A percentile compares a stretch with the other conserved stretches of the same genome.
phyloP scores from a whole-genome alignment of 1,284 basidiomycete species.

The Cutaneotrichosporon daszewskae region DNA sequence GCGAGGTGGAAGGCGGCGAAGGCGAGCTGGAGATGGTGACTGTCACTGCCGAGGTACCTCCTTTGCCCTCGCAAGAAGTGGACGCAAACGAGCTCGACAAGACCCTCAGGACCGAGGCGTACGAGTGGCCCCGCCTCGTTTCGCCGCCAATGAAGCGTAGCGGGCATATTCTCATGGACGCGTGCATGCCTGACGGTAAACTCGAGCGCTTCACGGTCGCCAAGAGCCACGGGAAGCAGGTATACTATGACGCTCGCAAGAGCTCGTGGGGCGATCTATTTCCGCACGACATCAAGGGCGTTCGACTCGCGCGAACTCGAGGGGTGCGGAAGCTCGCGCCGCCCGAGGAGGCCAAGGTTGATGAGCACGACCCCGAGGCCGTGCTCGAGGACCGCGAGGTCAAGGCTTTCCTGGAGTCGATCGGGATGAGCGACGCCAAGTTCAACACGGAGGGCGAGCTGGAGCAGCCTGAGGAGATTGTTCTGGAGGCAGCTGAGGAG shows the following conservation, averaged over 20 bases:
- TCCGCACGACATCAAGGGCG: constrained; percentile 74
- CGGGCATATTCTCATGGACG: constrained; percentile 89
- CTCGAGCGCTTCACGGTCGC: constrained; percentile 76
- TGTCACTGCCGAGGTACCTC: not conserved
- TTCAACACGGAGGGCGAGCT: no score
- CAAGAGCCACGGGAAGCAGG: constrained; percentile 87
- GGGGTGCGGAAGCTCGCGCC: constrained; percentile 33
- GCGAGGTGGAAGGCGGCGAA: constrained; percentile 37
- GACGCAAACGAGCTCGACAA: constrained; percentile 15
- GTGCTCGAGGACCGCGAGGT: not conserved
- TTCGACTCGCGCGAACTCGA: constrained; percentile 57
- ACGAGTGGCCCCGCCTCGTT: constrained; percentile 82
- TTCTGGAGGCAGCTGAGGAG: no score
- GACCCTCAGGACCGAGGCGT: constrained; percentile 51
- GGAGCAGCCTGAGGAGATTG: no score
- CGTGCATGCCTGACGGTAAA: constrained; percentile 81
- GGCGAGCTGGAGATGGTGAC: constrained; percentile 12
- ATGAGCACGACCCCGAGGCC: not conserved
- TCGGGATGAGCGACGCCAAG: no score
- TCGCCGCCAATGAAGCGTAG: constrained; percentile 84
- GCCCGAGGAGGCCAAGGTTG: not conserved
- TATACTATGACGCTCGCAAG: constrained; percentile 92
- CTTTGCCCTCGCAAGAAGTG: no score
- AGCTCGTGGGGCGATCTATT: constrained; percentile 90
- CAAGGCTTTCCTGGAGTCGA: no score